These are phyloP conservation scores for Polygonum maritimum DNA, from an alignment of 148 eudicot species.

Conservation along the genomic window DNA sequence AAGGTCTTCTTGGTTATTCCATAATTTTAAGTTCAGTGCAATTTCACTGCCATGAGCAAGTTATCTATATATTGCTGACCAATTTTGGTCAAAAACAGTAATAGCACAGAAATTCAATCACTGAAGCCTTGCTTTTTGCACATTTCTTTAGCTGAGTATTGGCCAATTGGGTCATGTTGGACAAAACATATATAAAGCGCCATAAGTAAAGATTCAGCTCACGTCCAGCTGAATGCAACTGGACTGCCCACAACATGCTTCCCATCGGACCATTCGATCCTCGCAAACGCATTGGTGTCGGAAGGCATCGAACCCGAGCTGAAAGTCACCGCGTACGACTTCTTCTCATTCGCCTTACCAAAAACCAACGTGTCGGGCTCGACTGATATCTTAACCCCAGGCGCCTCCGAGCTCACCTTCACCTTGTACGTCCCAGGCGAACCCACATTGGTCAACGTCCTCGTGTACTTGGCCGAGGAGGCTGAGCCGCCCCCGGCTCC, in stretches of 20 bases:
- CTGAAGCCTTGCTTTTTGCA: neutral
- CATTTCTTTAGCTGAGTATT: neutral
- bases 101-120: neutral
- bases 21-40: too few species aligned
- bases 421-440: neutral
- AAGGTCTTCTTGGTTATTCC: too few species aligned
- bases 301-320: slow-evolving; percentile 32
- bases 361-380: neutral
- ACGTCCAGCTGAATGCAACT: slow-evolving; percentile 63
- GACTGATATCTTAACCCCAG: neutral
- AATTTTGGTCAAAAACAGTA: neutral
- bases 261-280: slow-evolving; percentile 83
- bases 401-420: neutral
- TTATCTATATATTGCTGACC: too few species aligned
- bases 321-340: slow-evolving; percentile 63
- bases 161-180: neutral
- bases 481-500: neutral
- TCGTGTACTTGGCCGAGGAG: neutral
- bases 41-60: too few species aligned
- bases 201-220: neutral
- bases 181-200: neutral
- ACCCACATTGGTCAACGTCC: slow-evolving; percentile 25
- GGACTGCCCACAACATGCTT: slow-evolving; percentile 78
- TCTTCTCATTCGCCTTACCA: slow-evolving; percentile 32
- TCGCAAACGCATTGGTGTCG: slow-evolving; percentile 34